Evolutionary conservation across 2,329 filamentous ascomycete genomes (phyloP).

Genomic region (Paecilomyces sp.): DNA sequence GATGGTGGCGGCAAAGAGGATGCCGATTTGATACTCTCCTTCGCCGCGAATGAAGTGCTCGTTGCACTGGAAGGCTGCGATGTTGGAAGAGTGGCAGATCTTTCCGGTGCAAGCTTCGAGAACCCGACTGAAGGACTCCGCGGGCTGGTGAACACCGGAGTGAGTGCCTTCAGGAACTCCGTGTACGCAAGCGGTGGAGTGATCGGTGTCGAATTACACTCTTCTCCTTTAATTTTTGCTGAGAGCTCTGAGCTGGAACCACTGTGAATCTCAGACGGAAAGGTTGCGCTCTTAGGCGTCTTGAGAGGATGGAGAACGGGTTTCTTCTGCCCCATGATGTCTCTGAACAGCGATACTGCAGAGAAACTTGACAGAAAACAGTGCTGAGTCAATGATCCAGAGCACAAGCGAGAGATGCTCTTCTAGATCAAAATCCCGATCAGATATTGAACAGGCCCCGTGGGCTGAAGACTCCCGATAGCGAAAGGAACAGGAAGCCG

Average conservation of each 20-base stretch:
- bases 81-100: constrained; percentile 21
- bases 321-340: constrained; percentile 23
- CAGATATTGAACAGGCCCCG: not conserved
- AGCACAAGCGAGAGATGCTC: not conserved
- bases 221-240: constrained; percentile 62
- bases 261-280: constrained; percentile 52
- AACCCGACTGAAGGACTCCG: constrained; percentile 51
- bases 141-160: constrained; percentile 62
- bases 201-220: constrained; percentile 71
- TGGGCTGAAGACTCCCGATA: not conserved
- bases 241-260: constrained; percentile 49
- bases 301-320: constrained; percentile 34
- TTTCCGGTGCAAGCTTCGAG: constrained; percentile 30
- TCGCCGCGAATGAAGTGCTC: constrained; percentile 42
- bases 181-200: constrained; percentile 84
- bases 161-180: constrained; percentile 83
- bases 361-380: not conserved
- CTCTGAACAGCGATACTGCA: constrained; percentile 1
- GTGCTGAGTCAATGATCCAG: not conserved
- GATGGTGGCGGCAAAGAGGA: constrained; percentile 54
- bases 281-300: constrained; percentile 36
- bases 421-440: not conserved
- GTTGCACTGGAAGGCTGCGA: constrained; percentile 34
- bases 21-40: constrained; percentile 48
- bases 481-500: not conserved